A percentile compares a stretch with the other conserved stretches of the same genome.
Conservation (phyloP, 805 yeast species). For the Candida schatavii region DNA sequence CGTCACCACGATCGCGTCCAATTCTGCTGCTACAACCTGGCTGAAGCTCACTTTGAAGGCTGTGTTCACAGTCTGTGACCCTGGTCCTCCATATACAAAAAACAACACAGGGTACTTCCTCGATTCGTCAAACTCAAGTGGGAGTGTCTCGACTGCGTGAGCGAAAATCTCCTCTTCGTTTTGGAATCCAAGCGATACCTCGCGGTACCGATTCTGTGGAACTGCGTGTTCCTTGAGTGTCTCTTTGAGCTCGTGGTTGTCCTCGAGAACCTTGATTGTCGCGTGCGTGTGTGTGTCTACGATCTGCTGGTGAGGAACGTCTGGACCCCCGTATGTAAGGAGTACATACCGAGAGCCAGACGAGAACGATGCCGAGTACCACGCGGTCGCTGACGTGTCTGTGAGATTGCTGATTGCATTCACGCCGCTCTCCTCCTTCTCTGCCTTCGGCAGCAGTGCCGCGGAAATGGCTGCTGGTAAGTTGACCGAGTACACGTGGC, state of each 20-base stretch:
- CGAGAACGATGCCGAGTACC: slow-evolving; percentile 72
- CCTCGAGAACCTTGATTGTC: slow-evolving; percentile 42
- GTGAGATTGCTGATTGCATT: slow-evolving; percentile 47
- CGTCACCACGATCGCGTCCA: slow-evolving; percentile 83
- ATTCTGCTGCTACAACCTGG: slow-evolving; percentile 70
- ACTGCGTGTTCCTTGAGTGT: slow-evolving; percentile 46
- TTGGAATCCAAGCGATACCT: slow-evolving; percentile 50
- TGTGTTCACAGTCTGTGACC: slow-evolving; percentile 77
- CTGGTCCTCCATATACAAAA: slow-evolving; percentile 94
- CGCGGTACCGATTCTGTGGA: slow-evolving; percentile 56
- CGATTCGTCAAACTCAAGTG: slow-evolving; percentile 61
- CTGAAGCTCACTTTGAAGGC: slow-evolving; percentile 63
- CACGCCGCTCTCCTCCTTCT: slow-evolving; percentile 26
- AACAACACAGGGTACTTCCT: slow-evolving; percentile 82
- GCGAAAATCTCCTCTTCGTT: slow-evolving; percentile 46
- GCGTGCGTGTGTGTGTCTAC: slow-evolving; percentile 38
- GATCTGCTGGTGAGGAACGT: slow-evolving; percentile 73
- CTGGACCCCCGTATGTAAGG: slow-evolving; percentile 75
- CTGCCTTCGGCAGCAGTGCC: slow-evolving; percentile 32
- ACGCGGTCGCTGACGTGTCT: slow-evolving; percentile 48
- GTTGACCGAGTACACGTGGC: slow-evolving; percentile 75
- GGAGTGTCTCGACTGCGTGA: slow-evolving; percentile 74
- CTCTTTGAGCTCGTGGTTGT: slow-evolving; percentile 42
- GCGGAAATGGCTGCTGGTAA: slow-evolving; percentile 32
- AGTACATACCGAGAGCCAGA: slow-evolving; percentile 72